Evolutionary conservation across 1,284 basidiomycete genomes (phyloP).

Genomic region (Vanrija sp.): DNA sequence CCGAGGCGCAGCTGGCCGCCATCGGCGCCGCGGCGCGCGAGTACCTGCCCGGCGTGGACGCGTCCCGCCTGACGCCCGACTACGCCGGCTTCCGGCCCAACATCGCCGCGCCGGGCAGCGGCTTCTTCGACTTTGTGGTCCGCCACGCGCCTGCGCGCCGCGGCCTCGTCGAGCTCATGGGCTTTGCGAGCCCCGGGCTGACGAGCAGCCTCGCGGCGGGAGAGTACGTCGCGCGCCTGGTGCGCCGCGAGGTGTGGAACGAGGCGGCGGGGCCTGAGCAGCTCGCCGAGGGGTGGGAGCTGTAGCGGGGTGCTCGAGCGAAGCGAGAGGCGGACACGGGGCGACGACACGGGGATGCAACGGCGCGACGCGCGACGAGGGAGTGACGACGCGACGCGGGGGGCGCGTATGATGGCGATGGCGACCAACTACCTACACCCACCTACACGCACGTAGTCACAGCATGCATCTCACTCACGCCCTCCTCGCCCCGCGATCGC

Average conservation of each 20-base stretch:
- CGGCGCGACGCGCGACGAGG: too few relatives aligned
- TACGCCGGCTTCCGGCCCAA: slow-evolving; percentile 93
- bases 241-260: slow-evolving; percentile 46
- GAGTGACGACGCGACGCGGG: too few relatives aligned
- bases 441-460: too few relatives aligned
- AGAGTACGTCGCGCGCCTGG: slow-evolving; percentile 49
- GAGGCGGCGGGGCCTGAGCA: background rate
- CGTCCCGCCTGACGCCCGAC: slow-evolving; percentile 71
- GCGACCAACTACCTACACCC: too few relatives aligned
- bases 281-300: slow-evolving; percentile 15
- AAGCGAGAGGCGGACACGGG: too few relatives aligned
- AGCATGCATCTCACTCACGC: too few relatives aligned
- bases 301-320: background rate
- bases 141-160: slow-evolving; percentile 35
- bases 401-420: too few relatives aligned
- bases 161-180: slow-evolving; percentile 50
- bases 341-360: too few relatives aligned
- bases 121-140: slow-evolving; percentile 77
- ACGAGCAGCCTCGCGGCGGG: slow-evolving; percentile 54
- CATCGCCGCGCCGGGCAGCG: slow-evolving; percentile 65
- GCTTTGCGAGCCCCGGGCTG: slow-evolving; percentile 56
- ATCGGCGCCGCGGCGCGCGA: slow-evolving; percentile 59
- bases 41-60: slow-evolving; percentile 69
- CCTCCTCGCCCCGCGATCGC: too few relatives aligned
- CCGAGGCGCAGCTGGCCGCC: slow-evolving; percentile 59